Evolutionary conservation across 805 yeast genomes (phyloP).

Genomic region (Starmerella powellii): DNA sequence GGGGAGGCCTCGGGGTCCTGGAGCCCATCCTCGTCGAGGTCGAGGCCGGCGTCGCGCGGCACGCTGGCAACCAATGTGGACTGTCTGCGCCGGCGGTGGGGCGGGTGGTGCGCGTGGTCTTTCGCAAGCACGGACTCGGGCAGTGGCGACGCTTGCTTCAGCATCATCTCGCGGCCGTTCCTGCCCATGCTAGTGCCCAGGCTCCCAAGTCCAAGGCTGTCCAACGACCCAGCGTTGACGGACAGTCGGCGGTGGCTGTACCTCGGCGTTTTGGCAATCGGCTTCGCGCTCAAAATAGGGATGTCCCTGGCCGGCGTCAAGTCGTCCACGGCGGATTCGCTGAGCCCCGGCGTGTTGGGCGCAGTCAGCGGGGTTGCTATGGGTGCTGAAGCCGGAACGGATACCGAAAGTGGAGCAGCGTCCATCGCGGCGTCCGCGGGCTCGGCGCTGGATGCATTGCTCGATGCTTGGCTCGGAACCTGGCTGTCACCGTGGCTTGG

Average conservation of each 20-base stretch:
- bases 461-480: too few relatives aligned
- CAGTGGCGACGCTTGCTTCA: conserved; percentile 22
- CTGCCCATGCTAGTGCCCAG: conserved; percentile 10
- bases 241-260: conserved; percentile 10
- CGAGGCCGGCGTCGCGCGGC: conserved; percentile 5
- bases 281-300: conserved; percentile 15
- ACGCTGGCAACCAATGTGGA: conserved; percentile 7
- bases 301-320: conserved; percentile 18
- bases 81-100: conserved; percentile 11
- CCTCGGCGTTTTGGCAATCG: conserved; percentile 15
- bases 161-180: conserved; percentile 2
- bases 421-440: too few relatives aligned
- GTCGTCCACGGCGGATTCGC: conserved; percentile 2
- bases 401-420: too few relatives aligned
- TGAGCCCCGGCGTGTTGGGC: too few relatives aligned
- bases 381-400: too few relatives aligned
- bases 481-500: too few relatives aligned
- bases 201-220: conserved; percentile 5
- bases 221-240: conserved; percentile 4
- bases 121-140: conserved; percentile 20
- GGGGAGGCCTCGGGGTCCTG: conserved; percentile 23
- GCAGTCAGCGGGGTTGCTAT: too few relatives aligned
- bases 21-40: conserved; percentile 21
- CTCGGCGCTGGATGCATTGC: too few relatives aligned
- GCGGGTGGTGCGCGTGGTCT: conserved; percentile 18